These are phyloP conservation scores for Hypoxylon sp. DNA, from an alignment of 2,329 filamentous ascomycete species.

Conservation along the genomic window DNA sequence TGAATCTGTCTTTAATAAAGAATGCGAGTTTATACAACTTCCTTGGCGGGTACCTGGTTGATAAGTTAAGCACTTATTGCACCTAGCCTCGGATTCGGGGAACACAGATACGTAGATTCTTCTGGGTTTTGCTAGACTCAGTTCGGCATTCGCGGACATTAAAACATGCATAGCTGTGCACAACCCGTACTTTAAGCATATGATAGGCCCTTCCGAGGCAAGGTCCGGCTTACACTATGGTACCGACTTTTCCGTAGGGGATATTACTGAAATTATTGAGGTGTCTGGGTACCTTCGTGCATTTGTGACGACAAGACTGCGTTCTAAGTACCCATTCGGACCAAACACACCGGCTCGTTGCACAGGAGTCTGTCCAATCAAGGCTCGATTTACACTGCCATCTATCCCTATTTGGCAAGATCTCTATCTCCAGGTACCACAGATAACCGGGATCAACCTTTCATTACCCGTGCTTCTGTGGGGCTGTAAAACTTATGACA, in stretches of 20 bases:
- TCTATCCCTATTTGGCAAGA: constrained; percentile 38
- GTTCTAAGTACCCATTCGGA: constrained; percentile 28
- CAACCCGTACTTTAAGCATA: constrained; percentile 6
- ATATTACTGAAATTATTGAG: constrained; percentile 27
- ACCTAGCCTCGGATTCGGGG: constrained; percentile 1
- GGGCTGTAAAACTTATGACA: constrained; percentile 28
- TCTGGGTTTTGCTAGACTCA: constrained; percentile 20
- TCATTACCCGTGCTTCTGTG: constrained; percentile 8
- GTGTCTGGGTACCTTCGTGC: constrained; percentile 7
- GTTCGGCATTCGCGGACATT: constrained; percentile 11
- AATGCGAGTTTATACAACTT: constrained; percentile 42
- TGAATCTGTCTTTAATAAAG: constrained; percentile 3
- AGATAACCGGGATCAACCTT: constrained; percentile 16
- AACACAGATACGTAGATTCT: constrained; percentile 23
- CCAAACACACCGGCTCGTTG: constrained; percentile 32
- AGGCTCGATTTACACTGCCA: not conserved
- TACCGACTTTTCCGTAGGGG: constrained; percentile 1
- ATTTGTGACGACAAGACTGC: constrained; percentile 40
- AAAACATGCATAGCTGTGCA: not conserved
- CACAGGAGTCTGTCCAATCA: constrained; percentile 28
- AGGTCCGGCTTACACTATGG: constrained; percentile 5
- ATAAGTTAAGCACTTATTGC: constrained; percentile 29
- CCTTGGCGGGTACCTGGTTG: constrained; percentile 40
- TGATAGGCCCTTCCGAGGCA: constrained; percentile 4
- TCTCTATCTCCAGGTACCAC: constrained; percentile 18